These are phyloP conservation scores for Mariannaea elegans DNA, from an alignment of 2,329 filamentous ascomycete species.

Conservation along the genomic window DNA sequence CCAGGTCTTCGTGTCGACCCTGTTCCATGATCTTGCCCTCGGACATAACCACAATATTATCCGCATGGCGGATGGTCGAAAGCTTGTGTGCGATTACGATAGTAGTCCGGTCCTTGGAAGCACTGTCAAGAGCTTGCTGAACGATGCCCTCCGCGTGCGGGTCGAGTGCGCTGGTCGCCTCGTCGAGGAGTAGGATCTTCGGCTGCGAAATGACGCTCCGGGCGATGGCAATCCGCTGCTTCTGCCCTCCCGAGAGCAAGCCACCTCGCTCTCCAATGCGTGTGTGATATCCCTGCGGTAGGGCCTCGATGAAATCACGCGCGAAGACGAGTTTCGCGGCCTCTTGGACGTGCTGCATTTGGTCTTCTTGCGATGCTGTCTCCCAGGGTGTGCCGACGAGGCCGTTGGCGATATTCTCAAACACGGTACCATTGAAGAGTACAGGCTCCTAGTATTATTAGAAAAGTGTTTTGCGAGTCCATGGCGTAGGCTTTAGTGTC, in stretches of 20 bases:
- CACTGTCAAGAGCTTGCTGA: conserved; percentile 60
- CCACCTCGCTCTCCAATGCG: conserved; percentile 68
- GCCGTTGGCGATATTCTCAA: conserved; percentile 61
- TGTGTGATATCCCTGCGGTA: conserved; percentile 59
- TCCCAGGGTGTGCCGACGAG: conserved; percentile 51
- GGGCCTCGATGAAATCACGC: conserved; percentile 56
- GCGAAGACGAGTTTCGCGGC: conserved; percentile 58
- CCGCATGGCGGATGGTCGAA: conserved; percentile 64
- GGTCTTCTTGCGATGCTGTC: conserved; percentile 47
- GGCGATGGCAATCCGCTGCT: conserved; percentile 69
- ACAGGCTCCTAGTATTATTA: conserved; percentile 24
- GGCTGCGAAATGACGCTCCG: conserved; percentile 51
- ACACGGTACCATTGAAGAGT: conserved; percentile 32
- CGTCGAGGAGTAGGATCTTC: conserved; percentile 70
- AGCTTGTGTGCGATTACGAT: conserved; percentile 70
- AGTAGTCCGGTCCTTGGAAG: conserved; percentile 66
- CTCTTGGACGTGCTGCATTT: conserved; percentile 51
- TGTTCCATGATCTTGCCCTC: conserved; percentile 65
- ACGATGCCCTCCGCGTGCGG: conserved; percentile 56
- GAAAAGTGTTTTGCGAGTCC: neutral
- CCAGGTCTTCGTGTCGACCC: conserved; percentile 60
- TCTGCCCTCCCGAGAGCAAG: conserved; percentile 70
- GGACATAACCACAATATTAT: conserved; percentile 70
- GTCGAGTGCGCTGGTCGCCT: conserved; percentile 67
- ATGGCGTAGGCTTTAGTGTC: neutral